These are phyloP conservation scores for Entrophospora sp. DNA, from an alignment of 192 early-diverging fungal genomes.

Conservation along the genomic window DNA sequence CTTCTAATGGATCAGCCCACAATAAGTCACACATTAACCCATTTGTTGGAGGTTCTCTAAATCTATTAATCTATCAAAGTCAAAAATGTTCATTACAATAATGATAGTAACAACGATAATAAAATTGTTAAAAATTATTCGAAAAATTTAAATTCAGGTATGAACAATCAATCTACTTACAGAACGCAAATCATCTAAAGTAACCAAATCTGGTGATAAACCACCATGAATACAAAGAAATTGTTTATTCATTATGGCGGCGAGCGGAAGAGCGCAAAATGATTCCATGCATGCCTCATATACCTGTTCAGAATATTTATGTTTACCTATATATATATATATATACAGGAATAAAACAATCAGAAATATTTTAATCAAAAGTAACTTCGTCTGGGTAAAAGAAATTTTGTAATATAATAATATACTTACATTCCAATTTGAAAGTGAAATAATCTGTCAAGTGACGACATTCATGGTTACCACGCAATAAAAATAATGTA, in stretches of 20 bases:
- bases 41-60: conserved; percentile 88
- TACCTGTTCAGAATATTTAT: conserved; percentile 86
- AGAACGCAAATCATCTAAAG: conserved; percentile 74
- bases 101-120: no score
- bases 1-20: conserved; percentile 93
- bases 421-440: conserved; percentile 78
- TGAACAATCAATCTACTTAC: no score
- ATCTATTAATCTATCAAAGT: conserved; percentile 66
- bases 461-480: conserved; percentile 96
- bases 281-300: conserved; percentile 86
- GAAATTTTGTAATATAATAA: background rate
- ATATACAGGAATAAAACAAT: background rate
- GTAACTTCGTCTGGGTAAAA: no score
- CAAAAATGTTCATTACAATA: background rate
- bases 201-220: conserved; percentile 81
- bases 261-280: conserved; percentile 84
- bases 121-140: no score
- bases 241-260: conserved; percentile 88
- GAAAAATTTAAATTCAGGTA: no score
- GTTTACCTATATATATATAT: conserved; percentile 53
- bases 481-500: conserved; percentile 79
- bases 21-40: conserved; percentile 92
- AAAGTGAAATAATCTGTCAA: conserved; percentile 97
- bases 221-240: conserved; percentile 96
- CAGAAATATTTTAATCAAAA: no score